These are phyloP conservation scores for Musa balbisiana DNA, from an alignment of 202 grass and related monocot species.

Conservation along the genomic window DNA sequence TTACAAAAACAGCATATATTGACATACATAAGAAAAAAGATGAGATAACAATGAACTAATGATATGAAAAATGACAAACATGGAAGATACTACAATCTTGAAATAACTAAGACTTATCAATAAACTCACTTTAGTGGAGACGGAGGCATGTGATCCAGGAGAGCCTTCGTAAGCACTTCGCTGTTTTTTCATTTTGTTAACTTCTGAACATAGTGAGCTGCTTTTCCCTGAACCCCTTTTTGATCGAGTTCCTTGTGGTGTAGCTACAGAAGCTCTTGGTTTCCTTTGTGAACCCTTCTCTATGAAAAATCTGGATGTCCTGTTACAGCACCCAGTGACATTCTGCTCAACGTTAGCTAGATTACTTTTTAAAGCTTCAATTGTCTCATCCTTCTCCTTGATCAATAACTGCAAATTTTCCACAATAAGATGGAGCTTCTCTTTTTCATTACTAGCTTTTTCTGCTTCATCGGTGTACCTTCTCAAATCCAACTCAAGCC, in stretches of 20 bases:
- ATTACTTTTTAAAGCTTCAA: constrained; percentile 17
- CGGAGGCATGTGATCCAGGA: constrained; percentile 4
- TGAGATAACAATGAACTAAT: not conserved
- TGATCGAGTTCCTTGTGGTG: constrained; percentile 6
- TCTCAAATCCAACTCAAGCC: constrained; percentile 9
- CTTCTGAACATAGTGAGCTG: not conserved
- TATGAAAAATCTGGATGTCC: constrained; percentile 28
- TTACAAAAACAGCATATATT: not conserved
- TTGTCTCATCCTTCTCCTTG: constrained; percentile 29
- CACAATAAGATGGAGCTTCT: constrained; percentile 28
- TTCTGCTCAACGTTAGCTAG: constrained; percentile 16
- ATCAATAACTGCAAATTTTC: constrained; percentile 22
- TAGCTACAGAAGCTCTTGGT: constrained; percentile 5
- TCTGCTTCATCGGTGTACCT: constrained; percentile 18
- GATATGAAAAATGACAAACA: not conserved
- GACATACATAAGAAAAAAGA: constrained; percentile 8
- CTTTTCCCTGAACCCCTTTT: constrained; percentile 4
- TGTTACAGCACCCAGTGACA: constrained; percentile 3
- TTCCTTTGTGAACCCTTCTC: constrained; percentile 14
- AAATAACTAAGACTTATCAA: not conserved
- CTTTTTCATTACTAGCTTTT: constrained; percentile 23
- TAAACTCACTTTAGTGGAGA: constrained; percentile 36
- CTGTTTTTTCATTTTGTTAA: constrained; percentile 7
- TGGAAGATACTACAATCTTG: no score
- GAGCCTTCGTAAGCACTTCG: not conserved